phyloP scores from a whole-genome alignment of 129 eudicot species.

The Glebionis coronaria region DNA sequence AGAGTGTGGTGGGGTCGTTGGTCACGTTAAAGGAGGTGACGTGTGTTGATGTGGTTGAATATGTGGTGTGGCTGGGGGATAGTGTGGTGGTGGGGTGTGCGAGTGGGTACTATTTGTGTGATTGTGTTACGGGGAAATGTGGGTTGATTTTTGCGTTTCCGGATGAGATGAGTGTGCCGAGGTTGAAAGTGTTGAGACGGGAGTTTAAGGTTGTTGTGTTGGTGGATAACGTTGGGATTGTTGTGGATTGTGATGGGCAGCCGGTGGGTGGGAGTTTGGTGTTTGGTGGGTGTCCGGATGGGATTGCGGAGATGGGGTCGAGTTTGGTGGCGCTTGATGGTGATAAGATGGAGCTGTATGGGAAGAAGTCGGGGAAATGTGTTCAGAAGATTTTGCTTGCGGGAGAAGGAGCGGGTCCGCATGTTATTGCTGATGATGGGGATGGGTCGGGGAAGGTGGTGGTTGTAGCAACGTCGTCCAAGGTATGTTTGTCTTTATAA shows the following conservation, averaged over 20 bases:
- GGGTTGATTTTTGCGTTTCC: conserved; percentile 70
- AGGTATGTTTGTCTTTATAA: conserved; percentile 40
- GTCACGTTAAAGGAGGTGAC: conserved; percentile 65
- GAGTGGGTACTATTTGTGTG: conserved; percentile 71
- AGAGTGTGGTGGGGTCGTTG: conserved; percentile 46
- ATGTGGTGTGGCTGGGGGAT: conserved; percentile 78
- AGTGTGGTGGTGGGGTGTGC: conserved; percentile 59
- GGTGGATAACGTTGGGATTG: conserved; percentile 88
- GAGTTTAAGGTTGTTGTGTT: conserved; percentile 64
- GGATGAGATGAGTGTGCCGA: conserved; percentile 46
- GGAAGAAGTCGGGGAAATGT: conserved; percentile 59
- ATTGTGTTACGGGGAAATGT: conserved; percentile 65
- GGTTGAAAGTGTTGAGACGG: conserved; percentile 55
- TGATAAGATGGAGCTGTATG: conserved; percentile 71
- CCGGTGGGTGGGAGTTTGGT: conserved; percentile 96
- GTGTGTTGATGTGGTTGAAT: conserved; percentile 56
- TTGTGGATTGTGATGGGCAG: conserved; percentile 71
- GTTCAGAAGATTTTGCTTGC: conserved; percentile 52
- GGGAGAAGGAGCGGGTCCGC: conserved; percentile 41
- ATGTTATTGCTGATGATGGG: conserved; percentile 60
- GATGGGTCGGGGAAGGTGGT: conserved; percentile 55
- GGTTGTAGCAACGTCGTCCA: conserved; percentile 55
- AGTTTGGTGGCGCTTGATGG: conserved; percentile 46
- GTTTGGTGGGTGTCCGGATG: conserved; percentile 59
- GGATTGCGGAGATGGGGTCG: conserved; percentile 60